phyloP scores from a whole-genome alignment of 1,284 basidiomycete genomes.

The Megacollybia platyphylla region DNA sequence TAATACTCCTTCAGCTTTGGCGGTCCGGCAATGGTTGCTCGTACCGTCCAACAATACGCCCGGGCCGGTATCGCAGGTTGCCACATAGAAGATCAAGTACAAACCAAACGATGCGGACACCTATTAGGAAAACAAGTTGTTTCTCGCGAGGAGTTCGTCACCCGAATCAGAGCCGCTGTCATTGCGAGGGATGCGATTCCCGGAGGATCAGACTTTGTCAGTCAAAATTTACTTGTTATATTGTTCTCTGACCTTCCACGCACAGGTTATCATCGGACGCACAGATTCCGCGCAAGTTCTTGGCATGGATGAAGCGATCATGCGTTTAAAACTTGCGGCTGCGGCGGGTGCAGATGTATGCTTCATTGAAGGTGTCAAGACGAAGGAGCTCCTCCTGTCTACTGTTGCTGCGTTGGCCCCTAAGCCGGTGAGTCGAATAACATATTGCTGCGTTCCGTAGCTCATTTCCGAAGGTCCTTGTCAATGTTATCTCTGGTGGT shows the following conservation, averaged over 20 bases:
- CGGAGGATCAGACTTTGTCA: constrained; percentile 57
- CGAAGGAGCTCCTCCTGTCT: constrained; percentile 46
- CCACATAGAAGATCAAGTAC: constrained; percentile 78
- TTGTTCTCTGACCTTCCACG: not conserved
- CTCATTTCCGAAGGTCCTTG: constrained; percentile 32
- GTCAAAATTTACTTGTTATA: constrained; percentile 6
- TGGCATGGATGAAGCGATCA: constrained; percentile 71
- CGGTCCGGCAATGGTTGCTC: constrained; percentile 64
- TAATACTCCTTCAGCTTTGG: constrained; percentile 39
- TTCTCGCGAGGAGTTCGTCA: constrained; percentile 61
- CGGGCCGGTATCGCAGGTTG: constrained; percentile 63
- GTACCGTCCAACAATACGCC: constrained; percentile 63
- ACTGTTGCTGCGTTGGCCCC: constrained; percentile 59
- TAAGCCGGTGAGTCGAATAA: constrained; percentile 35
- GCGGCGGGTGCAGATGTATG: constrained; percentile 73
- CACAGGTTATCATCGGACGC: constrained; percentile 65
- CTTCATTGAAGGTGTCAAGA: constrained; percentile 75
- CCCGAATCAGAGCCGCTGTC: constrained; percentile 67
- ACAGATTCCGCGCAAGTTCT: constrained; percentile 74
- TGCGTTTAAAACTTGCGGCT: constrained; percentile 56
- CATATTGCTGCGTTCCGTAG: constrained; percentile 1
- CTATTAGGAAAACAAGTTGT: constrained; percentile 70
- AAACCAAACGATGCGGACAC: constrained; percentile 76
- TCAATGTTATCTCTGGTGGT: constrained; percentile 69
- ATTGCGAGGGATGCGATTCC: constrained; percentile 60